A percentile compares a stretch with the other conserved stretches of the same genome.
Conservation (phyloP, 2,329 filamentous ascomycete genomes). For the Xylaria arbuscula region DNA sequence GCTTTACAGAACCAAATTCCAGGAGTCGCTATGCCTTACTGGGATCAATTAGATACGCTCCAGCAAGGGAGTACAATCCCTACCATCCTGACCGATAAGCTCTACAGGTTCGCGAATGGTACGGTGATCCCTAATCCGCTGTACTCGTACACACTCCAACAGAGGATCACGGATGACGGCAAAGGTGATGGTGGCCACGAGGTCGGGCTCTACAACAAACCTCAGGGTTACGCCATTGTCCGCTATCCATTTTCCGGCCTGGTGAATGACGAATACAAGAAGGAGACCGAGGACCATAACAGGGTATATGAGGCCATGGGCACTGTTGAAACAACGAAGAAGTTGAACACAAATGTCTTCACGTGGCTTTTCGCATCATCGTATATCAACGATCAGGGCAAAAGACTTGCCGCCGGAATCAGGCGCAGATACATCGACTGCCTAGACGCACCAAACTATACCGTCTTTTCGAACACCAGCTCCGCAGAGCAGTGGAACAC, state of each 20-base stretch:
- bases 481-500: constrained; percentile 26
- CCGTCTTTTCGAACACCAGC: constrained; percentile 26
- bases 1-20: constrained; percentile 18
- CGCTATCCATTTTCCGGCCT: constrained; percentile 26
- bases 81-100: constrained; percentile 10
- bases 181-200: constrained; percentile 18
- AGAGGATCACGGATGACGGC: constrained; percentile 16
- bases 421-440: constrained; percentile 13
- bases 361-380: constrained; percentile 20
- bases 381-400: constrained; percentile 2
- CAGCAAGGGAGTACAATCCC: neutral
- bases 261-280: constrained; percentile 1
- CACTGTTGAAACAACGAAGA: neutral
- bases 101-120: neutral
- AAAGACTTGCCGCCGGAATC: constrained; percentile 4
- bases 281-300: constrained; percentile 15
- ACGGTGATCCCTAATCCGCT: constrained; percentile 21
- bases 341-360: constrained; percentile 12
- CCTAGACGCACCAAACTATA: constrained; percentile 28
- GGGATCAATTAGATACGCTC: constrained; percentile 5
- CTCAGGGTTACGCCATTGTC: constrained; percentile 18
- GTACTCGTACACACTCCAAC: constrained; percentile 19
- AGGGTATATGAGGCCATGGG: neutral
- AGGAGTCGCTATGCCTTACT: constrained; percentile 22
- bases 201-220: constrained; percentile 19